Conservation (phyloP, 106 monocot species). For the Apostasia shenzhenica region DNA sequence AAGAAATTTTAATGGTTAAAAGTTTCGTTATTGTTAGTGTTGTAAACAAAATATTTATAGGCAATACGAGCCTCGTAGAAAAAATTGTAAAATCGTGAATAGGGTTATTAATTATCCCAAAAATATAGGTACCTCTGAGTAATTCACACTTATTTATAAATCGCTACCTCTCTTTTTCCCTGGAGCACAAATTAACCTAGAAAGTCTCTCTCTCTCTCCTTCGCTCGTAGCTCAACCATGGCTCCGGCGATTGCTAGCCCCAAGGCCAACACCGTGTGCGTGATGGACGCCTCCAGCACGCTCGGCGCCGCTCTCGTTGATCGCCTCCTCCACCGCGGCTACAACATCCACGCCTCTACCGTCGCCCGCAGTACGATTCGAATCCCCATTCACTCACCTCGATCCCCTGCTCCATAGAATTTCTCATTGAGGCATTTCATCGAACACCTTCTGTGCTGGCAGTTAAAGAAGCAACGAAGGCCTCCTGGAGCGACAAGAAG, state of each 20-base stretch:
- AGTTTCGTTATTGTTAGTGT: too few species aligned
- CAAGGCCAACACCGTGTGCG: constrained; percentile 53
- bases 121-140: too few species aligned
- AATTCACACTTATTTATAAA: too few species aligned
- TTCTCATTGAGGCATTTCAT: background rate
- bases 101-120: too few species aligned
- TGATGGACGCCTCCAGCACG: constrained; percentile 64
- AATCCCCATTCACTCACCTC: background rate
- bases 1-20: too few species aligned
- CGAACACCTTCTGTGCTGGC: background rate
- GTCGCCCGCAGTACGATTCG: constrained; percentile 20
- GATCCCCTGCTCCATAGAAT: background rate
- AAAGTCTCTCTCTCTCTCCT: background rate
- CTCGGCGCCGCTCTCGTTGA: constrained; percentile 60
- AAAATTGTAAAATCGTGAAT: too few species aligned
- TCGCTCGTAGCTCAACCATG: constrained; percentile 7
- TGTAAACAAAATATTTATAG: too few species aligned
- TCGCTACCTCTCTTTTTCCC: too few species aligned
- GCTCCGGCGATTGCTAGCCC: constrained; percentile 13
- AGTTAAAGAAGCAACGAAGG: constrained; percentile 11
- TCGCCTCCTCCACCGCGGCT: constrained; percentile 56
- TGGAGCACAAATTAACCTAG: too few species aligned
- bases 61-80: too few species aligned
- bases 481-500: constrained; percentile 17
- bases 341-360: constrained; percentile 74